These are phyloP conservation scores for Ustilago bromivora DNA, from an alignment of 1,284 basidiomycete genomes.

Conservation along the genomic window DNA sequence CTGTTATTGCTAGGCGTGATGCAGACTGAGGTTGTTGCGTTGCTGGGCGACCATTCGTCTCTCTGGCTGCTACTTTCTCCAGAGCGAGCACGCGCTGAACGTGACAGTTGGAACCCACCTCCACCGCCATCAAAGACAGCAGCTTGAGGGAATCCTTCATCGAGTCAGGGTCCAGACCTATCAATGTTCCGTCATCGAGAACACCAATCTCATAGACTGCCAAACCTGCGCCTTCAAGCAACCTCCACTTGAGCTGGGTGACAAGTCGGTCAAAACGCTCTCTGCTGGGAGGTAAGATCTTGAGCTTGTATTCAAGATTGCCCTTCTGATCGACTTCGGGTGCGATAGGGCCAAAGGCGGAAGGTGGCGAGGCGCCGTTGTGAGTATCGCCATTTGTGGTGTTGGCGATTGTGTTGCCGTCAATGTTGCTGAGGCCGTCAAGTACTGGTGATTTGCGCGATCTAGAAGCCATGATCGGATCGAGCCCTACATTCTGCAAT, in stretches of 20 bases:
- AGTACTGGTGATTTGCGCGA: conserved; percentile 31
- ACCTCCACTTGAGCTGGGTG: conserved; percentile 69
- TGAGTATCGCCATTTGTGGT: background rate
- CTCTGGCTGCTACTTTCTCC: conserved; percentile 19
- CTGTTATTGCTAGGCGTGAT: conserved; percentile 6
- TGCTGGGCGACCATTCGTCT: background rate
- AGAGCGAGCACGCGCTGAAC: conserved; percentile 41
- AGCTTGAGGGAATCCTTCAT: conserved; percentile 63
- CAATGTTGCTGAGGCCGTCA: background rate
- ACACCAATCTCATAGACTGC: conserved; percentile 69
- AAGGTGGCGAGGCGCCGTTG: conserved; percentile 19
- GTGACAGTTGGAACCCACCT: conserved; percentile 52
- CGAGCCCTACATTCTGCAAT: conserved; percentile 28
- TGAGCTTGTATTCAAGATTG: conserved; percentile 69
- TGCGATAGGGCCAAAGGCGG: conserved; percentile 47
- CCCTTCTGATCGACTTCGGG: conserved; percentile 67
- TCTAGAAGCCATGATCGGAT: conserved; percentile 35
- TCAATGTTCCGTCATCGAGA: conserved; percentile 66
- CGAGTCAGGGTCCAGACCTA: conserved; percentile 57
- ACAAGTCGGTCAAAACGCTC: conserved; percentile 66
- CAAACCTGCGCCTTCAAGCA: conserved; percentile 65
- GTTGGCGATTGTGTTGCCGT: background rate
- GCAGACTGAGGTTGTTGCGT: background rate
- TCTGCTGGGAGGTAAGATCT: conserved; percentile 62
- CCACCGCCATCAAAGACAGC: conserved; percentile 58